Evolutionary conservation across 2,329 filamentous ascomycete species (phyloP).

Genomic region (Fusarium pseudoanthophilum): DNA sequence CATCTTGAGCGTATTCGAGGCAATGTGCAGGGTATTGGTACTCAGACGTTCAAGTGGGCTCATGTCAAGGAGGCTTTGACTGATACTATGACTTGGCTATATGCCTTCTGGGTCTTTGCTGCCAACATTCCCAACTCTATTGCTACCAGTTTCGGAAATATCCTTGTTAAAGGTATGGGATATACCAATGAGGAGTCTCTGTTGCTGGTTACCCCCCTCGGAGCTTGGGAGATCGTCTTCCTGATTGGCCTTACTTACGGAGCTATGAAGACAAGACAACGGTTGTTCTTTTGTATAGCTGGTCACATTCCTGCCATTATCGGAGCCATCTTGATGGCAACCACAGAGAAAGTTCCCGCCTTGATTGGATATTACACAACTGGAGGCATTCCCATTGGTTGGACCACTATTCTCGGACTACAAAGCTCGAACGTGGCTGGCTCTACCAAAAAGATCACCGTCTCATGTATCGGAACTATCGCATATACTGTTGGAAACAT

Average conservation of each 20-base stretch:
- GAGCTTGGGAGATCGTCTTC: constrained; percentile 1
- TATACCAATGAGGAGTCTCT: neutral
- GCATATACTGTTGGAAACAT: constrained; percentile 39
- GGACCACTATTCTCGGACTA: constrained; percentile 37
- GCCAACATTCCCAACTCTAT: constrained; percentile 35
- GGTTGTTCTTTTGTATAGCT: neutral
- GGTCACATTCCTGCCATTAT: constrained; percentile 24
- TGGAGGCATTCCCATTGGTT: constrained; percentile 36
- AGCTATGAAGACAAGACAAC: neutral
- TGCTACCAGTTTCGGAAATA: constrained; percentile 9
- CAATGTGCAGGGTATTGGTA: neutral
- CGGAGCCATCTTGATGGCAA: constrained; percentile 37
- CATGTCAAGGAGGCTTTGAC: constrained; percentile 32
- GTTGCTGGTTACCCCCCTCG: neutral
- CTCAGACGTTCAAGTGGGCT: constrained; percentile 31
- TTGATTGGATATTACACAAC: constrained; percentile 36
- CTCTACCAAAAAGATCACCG: constrained; percentile 37
- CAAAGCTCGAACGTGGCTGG: constrained; percentile 37
- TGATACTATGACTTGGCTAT: constrained; percentile 35
- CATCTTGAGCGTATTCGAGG: constrained; percentile 2
- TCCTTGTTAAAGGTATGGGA: neutral
- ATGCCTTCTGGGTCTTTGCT: constrained; percentile 37
- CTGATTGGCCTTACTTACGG: neutral
- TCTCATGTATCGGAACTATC: constrained; percentile 37
- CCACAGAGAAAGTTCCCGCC: constrained; percentile 36